Conservation (phyloP, 73 alveolate species). For the Blepharisma stoltei region DNA sequence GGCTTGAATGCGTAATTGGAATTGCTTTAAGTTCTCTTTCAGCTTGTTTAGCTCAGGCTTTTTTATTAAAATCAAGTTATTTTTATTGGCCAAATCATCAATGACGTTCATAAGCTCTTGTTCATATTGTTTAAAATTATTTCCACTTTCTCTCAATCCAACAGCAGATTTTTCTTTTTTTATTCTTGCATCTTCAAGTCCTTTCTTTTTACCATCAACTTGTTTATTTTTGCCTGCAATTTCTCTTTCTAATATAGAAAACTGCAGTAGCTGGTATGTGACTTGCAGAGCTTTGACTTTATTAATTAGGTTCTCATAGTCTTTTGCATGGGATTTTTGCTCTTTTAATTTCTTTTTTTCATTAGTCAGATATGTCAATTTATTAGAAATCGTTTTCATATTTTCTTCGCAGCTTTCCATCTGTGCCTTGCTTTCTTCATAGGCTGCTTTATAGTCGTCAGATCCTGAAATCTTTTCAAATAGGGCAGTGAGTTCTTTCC, state of each 20-base stretch:
- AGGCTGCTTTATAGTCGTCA: constrained; percentile 49
- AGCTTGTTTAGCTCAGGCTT: constrained; percentile 50
- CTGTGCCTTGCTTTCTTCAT: constrained; percentile 47
- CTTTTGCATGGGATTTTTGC: constrained; percentile 55
- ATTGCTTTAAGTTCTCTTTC: constrained; percentile 47
- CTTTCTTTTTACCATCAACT: constrained; percentile 53
- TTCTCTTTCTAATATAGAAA: constrained; percentile 56
- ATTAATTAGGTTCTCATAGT: constrained; percentile 48
- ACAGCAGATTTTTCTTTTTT: constrained; percentile 53
- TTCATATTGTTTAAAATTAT: constrained; percentile 34
- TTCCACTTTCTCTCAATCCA: constrained; percentile 32
- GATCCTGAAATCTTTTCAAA: constrained; percentile 62
- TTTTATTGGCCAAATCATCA: constrained; percentile 19
- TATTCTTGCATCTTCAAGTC: constrained; percentile 39
- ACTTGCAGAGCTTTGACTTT: constrained; percentile 51
- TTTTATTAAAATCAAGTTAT: constrained; percentile 29
- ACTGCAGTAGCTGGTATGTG: constrained; percentile 53
- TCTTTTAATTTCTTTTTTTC: constrained; percentile 64
- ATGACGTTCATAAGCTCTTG: constrained; percentile 28
- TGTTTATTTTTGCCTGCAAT: constrained; percentile 46
- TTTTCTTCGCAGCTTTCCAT: constrained; percentile 54
- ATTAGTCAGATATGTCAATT: constrained; percentile 34
- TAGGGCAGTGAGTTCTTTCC: constrained; percentile 51
- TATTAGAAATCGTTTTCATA: constrained; percentile 44
- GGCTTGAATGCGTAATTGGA: constrained; percentile 54